Conservation (phyloP, 2,329 filamentous ascomycete genomes). For the Fonsecaea multimorphosa region DNA sequence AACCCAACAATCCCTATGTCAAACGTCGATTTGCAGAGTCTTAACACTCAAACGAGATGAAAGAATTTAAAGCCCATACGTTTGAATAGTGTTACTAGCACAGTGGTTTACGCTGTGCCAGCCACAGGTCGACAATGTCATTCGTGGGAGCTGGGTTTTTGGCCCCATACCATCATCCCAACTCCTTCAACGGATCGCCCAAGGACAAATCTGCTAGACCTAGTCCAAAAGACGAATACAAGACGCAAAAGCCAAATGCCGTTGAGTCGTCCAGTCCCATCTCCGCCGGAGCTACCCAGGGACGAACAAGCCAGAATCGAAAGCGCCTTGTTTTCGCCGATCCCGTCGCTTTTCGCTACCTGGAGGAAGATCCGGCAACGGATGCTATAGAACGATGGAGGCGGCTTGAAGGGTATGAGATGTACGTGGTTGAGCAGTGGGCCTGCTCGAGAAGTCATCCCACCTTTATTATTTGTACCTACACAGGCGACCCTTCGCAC, state of each 20-base stretch:
- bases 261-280: slow-evolving; percentile 24
- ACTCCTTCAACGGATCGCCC: slow-evolving; percentile 19
- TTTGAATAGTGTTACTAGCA: neutral
- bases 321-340: slow-evolving; percentile 68
- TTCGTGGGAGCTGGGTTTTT: slow-evolving; percentile 12
- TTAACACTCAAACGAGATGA: neutral
- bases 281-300: slow-evolving; percentile 35
- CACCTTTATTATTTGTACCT: slow-evolving; percentile 89
- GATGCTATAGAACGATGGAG: slow-evolving; percentile 74
- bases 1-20: neutral
- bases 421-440: slow-evolving; percentile 97
- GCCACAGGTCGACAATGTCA: slow-evolving; percentile 12
- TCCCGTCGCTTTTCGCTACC: slow-evolving; percentile 71
- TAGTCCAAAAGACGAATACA: slow-evolving; percentile 22
- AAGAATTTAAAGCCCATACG: neutral
- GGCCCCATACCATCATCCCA: slow-evolving; percentile 21
- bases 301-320: slow-evolving; percentile 41
- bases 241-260: slow-evolving; percentile 9
- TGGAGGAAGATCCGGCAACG: slow-evolving; percentile 83
- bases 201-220: slow-evolving; percentile 24
- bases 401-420: slow-evolving; percentile 80
- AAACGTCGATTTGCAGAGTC: neutral
- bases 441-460: slow-evolving; percentile 88
- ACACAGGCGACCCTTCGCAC: slow-evolving; percentile 84
- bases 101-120: neutral